A percentile compares a stretch with the other conserved stretches of the same genome.
phyloP scores from a whole-genome alignment of 1,139 yeast genomes.

The Lodderomyces metapsilosis region DNA sequence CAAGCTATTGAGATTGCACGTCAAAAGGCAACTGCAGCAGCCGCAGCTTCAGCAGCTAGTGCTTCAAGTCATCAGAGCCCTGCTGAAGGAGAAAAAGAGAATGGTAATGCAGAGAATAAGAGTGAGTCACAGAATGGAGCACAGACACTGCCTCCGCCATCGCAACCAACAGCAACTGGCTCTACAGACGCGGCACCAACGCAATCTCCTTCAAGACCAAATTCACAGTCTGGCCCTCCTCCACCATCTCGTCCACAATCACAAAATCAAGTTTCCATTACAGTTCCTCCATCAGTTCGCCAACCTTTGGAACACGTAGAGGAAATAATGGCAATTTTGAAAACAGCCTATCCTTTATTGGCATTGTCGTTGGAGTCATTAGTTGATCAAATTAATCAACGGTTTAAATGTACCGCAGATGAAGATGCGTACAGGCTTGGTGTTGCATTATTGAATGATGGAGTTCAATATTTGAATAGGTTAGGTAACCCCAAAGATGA shows the following conservation, averaged over 20 bases:
- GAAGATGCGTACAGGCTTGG: slow-evolving; percentile 95
- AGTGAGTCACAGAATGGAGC: slow-evolving; percentile 10
- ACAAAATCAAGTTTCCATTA: slow-evolving; percentile 4
- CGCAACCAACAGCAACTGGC: slow-evolving; percentile 6
- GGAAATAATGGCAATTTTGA: slow-evolving; percentile 90
- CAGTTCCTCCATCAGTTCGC: slow-evolving; percentile 23
- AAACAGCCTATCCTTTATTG: slow-evolving; percentile 92
- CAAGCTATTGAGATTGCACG: slow-evolving; percentile 59
- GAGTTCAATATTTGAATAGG: slow-evolving; percentile 83
- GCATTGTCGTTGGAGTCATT: slow-evolving; percentile 92
- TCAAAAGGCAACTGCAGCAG: slow-evolving; percentile 21
- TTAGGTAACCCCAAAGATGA: slow-evolving; percentile 84
- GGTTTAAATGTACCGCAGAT: slow-evolving; percentile 93
- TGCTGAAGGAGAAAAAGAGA: slow-evolving; percentile 4
- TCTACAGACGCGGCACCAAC: slow-evolving; percentile 12
- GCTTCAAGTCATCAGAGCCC: slow-evolving; percentile 1
- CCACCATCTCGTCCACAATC: slow-evolving; percentile 6
- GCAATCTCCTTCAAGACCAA: slow-evolving; percentile 15
- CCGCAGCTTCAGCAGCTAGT: slow-evolving; percentile 14
- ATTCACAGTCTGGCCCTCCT: slow-evolving; percentile 1
- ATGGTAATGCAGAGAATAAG: slow-evolving; percentile 8
- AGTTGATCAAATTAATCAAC: slow-evolving; percentile 91
- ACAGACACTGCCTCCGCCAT: slow-evolving; percentile 13
- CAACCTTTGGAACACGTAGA: slow-evolving; percentile 97
- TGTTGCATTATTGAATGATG: slow-evolving; percentile 89